Evolutionary conservation across 805 yeast genomes (phyloP), one percentile per base, ranked within the genome.

Genomic region (Wickerhamiella dianesei): DNA sequence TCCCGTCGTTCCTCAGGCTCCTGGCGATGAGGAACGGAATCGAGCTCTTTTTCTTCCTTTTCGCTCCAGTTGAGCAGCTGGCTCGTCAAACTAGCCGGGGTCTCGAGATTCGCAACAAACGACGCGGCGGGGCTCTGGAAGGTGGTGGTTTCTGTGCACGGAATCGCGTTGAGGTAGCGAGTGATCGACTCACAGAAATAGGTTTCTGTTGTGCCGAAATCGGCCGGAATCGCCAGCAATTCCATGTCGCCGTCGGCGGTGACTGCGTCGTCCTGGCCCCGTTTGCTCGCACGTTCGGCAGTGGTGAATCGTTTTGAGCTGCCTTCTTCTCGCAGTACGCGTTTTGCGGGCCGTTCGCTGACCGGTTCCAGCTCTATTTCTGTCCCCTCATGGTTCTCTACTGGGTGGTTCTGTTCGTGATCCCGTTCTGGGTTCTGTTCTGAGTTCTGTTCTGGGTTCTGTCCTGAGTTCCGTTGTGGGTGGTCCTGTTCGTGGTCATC

Each of bases 151-250:
- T 22, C 18, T 5, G n/a, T 35, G 3, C 14, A 12, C 37, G 35
- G 20, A 3, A 37, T 29, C 21, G 51, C n/a, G 2, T 46, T 37
- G 13, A 51, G 32, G 25, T 48, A 52, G 14, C 48, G 46, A n/a
- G 48, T 52, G 44, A 51, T 43, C 37, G 52, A 52, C 12, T 37
- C 4, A 3, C 40, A 44, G 36, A 52, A 52, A 9, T 21, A 29
- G 3, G 43, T 41, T 18, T 52, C 56, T 3, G 22, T n/a, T 9
- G 47, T 42, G 4, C 56, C 56, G 20, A 52, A 52, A 44, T 52
- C 56, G 2, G 51, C 54, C 2, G 56, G 56, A 2, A 52, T 35
- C 3, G 52, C 53, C 3, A 52, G 44, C 56, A 3, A 40, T 44
- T 2, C 52, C 14, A 5, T 52, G 14, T 20, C 56, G 46, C 42